phyloP scores from a whole-genome alignment of 352 stramenopile species.

The Phytophthora rubi region DNA sequence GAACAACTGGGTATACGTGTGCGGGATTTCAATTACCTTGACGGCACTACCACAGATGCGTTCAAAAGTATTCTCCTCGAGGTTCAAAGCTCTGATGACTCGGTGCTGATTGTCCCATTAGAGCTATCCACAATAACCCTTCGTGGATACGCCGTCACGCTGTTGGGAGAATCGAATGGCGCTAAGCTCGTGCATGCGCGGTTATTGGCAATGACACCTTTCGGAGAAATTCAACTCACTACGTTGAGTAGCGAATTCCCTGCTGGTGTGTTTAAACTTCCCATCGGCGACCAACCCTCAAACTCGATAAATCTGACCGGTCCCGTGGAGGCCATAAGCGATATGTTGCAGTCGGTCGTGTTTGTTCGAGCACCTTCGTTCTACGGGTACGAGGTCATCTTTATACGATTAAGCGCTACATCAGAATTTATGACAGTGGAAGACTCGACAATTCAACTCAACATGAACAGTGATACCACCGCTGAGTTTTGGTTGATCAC shows the following conservation, averaged over 20 bases:
- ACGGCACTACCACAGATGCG: conserved; percentile 52
- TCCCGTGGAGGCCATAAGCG: conserved; percentile 33
- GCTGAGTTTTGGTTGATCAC: conserved; percentile 31
- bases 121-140: conserved; percentile 45
- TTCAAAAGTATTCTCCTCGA: conserved; percentile 50
- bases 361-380: conserved; percentile 59
- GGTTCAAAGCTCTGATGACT: conserved; percentile 56
- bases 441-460: conserved; percentile 52
- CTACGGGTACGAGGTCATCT: conserved; percentile 68
- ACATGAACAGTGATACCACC: conserved; percentile 40
- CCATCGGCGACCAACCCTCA: conserved; percentile 32
- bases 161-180: conserved; percentile 25
- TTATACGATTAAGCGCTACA: conserved; percentile 55
- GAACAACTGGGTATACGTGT: conserved; percentile 67
- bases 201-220: conserved; percentile 55
- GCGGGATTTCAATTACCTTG: conserved; percentile 62
- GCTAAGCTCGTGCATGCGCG: conserved; percentile 43
- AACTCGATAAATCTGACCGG: conserved; percentile 49
- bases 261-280: conserved; percentile 32
- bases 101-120: conserved; percentile 40
- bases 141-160: conserved; percentile 51
- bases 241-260: conserved; percentile 25
- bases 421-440: conserved; percentile 51
- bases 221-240: conserved; percentile 55
- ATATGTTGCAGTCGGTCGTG: conserved; percentile 49